phyloP scores from a whole-genome alignment of 768 basidiomycete genomes.

The Tylopilus felleus region DNA sequence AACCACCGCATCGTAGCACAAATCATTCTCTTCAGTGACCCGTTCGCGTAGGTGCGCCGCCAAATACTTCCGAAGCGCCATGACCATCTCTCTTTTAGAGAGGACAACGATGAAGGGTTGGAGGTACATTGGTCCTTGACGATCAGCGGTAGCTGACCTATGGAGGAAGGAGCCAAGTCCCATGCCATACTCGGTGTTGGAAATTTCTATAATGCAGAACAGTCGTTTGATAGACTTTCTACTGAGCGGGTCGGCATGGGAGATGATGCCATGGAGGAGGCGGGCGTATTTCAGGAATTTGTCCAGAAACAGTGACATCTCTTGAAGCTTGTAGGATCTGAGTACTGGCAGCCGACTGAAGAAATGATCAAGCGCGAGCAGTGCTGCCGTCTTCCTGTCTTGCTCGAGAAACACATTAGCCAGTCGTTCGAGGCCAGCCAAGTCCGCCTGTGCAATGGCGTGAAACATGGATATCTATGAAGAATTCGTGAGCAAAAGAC shows the following conservation, averaged over 20 bases:
- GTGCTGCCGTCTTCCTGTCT: background rate
- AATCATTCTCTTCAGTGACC: constrained; percentile 32
- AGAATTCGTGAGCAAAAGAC: background rate
- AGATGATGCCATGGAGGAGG: constrained; percentile 6
- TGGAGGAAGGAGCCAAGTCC: constrained; percentile 9
- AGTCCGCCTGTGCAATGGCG: constrained; percentile 27
- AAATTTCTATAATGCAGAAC: constrained; percentile 11
- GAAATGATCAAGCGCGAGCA: constrained; percentile 11
- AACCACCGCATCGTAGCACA: constrained; percentile 26
- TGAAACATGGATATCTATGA: constrained; percentile 31
- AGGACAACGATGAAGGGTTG: background rate
- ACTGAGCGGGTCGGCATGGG: constrained; percentile 4
- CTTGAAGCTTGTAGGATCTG: constrained; percentile 19
- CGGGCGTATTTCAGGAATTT: constrained; percentile 5
- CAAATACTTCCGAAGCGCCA: constrained; percentile 25
- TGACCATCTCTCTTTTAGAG: constrained; percentile 21
- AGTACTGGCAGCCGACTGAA: constrained; percentile 14
- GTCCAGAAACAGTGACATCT: constrained; percentile 6
- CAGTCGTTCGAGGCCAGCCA: constrained; percentile 30
- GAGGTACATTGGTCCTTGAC: background rate
- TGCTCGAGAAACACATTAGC: constrained; percentile 27
- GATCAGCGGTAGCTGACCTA: background rate
- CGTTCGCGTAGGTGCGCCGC: constrained; percentile 23
- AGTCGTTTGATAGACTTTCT: constrained; percentile 27
- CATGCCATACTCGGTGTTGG: constrained; percentile 11